phyloP scores from a whole-genome alignment of 148 eudicot species.

The Heliosperma pusillum region DNA sequence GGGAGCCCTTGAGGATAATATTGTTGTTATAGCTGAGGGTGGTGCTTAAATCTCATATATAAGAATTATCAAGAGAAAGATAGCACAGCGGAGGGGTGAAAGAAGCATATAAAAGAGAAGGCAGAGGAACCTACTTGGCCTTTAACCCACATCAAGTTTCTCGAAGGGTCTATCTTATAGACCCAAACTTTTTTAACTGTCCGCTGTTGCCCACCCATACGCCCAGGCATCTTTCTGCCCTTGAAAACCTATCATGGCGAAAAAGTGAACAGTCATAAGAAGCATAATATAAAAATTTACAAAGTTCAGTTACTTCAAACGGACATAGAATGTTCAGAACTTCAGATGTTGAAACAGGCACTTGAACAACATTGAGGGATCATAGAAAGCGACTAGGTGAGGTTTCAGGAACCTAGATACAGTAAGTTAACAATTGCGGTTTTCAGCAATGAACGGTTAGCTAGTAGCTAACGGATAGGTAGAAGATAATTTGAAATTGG shows the following conservation, averaged over 20 bases:
- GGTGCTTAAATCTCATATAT: too few species aligned
- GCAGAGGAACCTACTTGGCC: slow-evolving; percentile 68
- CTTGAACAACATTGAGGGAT: background rate
- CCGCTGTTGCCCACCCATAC: slow-evolving; percentile 73
- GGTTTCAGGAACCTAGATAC: background rate
- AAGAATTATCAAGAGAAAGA: background rate
- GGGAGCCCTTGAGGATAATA: too few species aligned
- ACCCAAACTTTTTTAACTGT: slow-evolving; percentile 91
- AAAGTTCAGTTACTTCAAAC: background rate
- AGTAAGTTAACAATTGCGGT: background rate
- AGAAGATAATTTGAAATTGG: too few species aligned
- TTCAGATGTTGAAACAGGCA: background rate
- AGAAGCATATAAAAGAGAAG: slow-evolving; percentile 2
- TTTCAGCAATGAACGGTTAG: background rate
- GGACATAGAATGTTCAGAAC: background rate
- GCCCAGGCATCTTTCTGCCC: slow-evolving; percentile 91
- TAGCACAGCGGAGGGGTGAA: background rate
- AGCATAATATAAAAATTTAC: background rate
- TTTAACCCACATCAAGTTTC: slow-evolving; percentile 91
- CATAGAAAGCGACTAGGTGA: background rate
- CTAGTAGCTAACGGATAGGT: background rate
- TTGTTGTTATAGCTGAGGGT: too few species aligned
- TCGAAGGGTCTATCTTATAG: slow-evolving; percentile 79
- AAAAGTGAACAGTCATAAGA: slow-evolving; percentile 6
- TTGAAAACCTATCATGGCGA: slow-evolving; percentile 56